phyloP scores from a whole-genome alignment of 148 eudicot species.

The Drosera capensis region DNA sequence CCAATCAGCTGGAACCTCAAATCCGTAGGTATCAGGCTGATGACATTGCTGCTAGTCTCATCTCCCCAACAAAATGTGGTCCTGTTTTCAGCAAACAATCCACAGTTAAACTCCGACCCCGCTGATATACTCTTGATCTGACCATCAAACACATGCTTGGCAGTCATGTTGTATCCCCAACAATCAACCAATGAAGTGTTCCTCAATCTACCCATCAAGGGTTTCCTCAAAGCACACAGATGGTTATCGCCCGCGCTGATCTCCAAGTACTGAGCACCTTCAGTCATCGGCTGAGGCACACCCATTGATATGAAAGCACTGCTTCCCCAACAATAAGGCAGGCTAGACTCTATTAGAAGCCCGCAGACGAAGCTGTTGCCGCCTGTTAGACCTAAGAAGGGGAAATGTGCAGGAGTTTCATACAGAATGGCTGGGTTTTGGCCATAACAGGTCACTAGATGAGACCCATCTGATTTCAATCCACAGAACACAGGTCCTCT shows the following conservation, averaged over 20 bases:
- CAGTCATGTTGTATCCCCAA: constrained; percentile 97
- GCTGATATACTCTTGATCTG: constrained; percentile 60
- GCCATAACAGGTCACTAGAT: constrained; percentile 64
- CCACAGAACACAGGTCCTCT: constrained; percentile 80
- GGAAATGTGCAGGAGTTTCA: constrained; percentile 36
- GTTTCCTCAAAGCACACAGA: constrained; percentile 67
- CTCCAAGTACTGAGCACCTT: constrained; percentile 50
- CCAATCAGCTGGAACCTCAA: constrained; percentile 45
- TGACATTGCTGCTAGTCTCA: constrained; percentile 44
- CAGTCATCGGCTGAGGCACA: constrained; percentile 42
- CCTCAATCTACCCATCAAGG: constrained; percentile 37
- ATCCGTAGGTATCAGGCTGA: constrained; percentile 35
- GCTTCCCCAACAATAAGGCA: constrained; percentile 91
- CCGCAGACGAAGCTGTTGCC: constrained; percentile 94
- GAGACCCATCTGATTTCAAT: constrained; percentile 75
- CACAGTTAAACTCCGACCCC: constrained; percentile 82
- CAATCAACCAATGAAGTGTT: constrained; percentile 66
- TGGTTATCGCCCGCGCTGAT: constrained; percentile 93
- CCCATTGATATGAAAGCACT: constrained; percentile 54
- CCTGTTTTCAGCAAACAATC: constrained; percentile 50
- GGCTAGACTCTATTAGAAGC: constrained; percentile 30
- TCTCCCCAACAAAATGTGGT: constrained; percentile 91
- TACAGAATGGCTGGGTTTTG: constrained; percentile 43
- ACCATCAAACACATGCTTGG: constrained; percentile 43
- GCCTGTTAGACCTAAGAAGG: constrained; percentile 52